Conservation (phyloP, 1,284 basidiomycete genomes). For the Singerocomus inundabilis region DNA sequence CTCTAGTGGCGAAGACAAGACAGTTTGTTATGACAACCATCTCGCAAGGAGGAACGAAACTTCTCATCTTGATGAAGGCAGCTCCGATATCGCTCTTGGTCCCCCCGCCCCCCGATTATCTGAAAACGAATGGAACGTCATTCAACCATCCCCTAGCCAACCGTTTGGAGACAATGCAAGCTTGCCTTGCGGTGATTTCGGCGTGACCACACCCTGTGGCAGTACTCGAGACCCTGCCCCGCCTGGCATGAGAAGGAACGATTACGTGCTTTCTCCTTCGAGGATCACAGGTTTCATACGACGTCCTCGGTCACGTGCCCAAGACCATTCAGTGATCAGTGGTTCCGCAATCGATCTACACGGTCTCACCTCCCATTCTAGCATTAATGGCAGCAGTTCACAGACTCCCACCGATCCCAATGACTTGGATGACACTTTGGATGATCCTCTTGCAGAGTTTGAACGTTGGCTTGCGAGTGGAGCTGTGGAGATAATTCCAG, state of each 20-base stretch:
- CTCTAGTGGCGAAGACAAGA: constrained; percentile 16
- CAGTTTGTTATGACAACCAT: background rate
- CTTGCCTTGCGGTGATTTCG: background rate
- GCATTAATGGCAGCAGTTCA: background rate
- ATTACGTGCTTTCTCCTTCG: constrained; percentile 26
- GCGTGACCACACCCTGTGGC: background rate
- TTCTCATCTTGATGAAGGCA: constrained; percentile 24
- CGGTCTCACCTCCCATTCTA: background rate
- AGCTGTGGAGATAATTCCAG: constrained; percentile 37
- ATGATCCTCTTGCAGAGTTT: constrained; percentile 47
- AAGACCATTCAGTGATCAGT: background rate
- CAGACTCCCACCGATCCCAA: background rate
- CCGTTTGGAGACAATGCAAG: constrained; percentile 8
- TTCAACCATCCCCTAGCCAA: constrained; percentile 4
- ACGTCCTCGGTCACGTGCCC: background rate
- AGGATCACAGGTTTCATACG: constrained; percentile 26
- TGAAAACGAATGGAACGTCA: constrained; percentile 31
- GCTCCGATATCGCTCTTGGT: constrained; percentile 32
- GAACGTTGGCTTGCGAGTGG: constrained; percentile 48
- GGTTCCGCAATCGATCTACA: background rate
- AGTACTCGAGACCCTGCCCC: background rate
- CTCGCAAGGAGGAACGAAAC: background rate
- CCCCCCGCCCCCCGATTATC: background rate
- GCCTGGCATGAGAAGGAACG: constrained; percentile 1
- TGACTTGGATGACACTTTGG: constrained; percentile 2